phyloP scores from a whole-genome alignment of 2,329 filamentous ascomycete species.

The Monosporascus sp. region DNA sequence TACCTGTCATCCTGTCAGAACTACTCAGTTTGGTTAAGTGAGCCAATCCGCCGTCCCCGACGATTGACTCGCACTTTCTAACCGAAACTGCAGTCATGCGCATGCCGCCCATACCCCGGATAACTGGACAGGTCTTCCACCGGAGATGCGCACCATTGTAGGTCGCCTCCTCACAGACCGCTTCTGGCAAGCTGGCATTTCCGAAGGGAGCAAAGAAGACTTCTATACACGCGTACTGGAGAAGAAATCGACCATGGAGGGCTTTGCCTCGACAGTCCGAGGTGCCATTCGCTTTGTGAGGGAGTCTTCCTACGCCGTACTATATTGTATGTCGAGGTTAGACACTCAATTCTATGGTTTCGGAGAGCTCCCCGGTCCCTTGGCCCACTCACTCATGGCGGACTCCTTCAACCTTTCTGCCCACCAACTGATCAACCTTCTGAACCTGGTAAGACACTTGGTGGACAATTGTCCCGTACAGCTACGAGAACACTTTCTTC shows the following conservation, averaged over 20 bases:
- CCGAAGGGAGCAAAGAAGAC: conserved; percentile 89
- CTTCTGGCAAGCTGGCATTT: conserved; percentile 98
- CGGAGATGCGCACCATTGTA: conserved; percentile 72
- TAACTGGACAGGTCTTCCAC: conserved; percentile 74
- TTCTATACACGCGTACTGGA: conserved; percentile 90
- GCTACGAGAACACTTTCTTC: conserved; percentile 73
- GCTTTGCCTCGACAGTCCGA: conserved; percentile 87
- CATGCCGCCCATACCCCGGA: conserved; percentile 85
- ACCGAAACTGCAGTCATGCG: conserved; percentile 56
- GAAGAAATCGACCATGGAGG: conserved; percentile 85
- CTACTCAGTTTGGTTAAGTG: conserved; percentile 77
- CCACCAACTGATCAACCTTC: conserved; percentile 88
- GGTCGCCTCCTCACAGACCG: conserved; percentile 82
- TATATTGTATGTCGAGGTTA: conserved; percentile 87
- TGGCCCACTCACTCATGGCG: conserved; percentile 78
- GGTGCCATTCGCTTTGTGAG: conserved; percentile 84
- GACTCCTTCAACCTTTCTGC: conserved; percentile 80
- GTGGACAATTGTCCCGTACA: conserved; percentile 88
- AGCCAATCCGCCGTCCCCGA: conserved; percentile 13
- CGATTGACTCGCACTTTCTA: conserved; percentile 6
- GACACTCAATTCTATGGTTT: conserved; percentile 90
- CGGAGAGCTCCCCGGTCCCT: conserved; percentile 70
- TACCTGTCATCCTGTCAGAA: conserved; percentile 78
- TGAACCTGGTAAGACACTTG: conserved; percentile 82
- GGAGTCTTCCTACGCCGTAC: conserved; percentile 88